Evolutionary conservation across 768 basidiomycete genomes (phyloP).

Genomic region (Candolleomyces aberdarensis): DNA sequence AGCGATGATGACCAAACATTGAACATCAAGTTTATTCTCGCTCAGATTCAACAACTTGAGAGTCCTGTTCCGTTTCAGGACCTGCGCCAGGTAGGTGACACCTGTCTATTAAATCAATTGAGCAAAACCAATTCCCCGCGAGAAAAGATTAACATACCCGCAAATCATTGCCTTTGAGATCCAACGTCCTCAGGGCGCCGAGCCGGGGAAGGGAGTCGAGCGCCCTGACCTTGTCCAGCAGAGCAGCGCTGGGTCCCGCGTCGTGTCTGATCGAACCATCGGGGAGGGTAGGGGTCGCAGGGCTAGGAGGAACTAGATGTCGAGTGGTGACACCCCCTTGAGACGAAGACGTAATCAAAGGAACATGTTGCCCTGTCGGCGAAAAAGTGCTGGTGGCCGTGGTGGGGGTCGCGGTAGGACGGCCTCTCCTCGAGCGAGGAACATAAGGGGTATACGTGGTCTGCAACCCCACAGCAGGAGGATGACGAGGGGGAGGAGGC

Average conservation of each 20-base stretch:
- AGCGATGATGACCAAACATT: constrained; percentile 75
- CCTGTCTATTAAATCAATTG: constrained; percentile 51
- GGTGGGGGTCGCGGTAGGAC: constrained; percentile 27
- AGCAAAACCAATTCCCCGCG: background rate
- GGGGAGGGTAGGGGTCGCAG: constrained; percentile 16
- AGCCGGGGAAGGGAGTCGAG: constrained; percentile 82
- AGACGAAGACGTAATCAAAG: constrained; percentile 66
- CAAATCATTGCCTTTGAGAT: constrained; percentile 90
- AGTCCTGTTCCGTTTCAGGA: constrained; percentile 93
- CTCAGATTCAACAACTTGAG: constrained; percentile 91
- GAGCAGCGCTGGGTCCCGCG: constrained; percentile 63
- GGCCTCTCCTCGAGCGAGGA: constrained; percentile 55
- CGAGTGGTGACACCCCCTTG: constrained; percentile 52
- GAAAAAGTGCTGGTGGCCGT: constrained; percentile 43
- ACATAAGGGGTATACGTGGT: constrained; percentile 86
- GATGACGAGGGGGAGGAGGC: constrained; percentile 38
- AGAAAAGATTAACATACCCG: constrained; percentile 49
- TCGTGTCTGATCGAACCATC: constrained; percentile 29
- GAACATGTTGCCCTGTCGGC: constrained; percentile 43
- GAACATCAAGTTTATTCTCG: constrained; percentile 89
- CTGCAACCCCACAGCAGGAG: constrained; percentile 49
- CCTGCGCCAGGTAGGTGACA: constrained; percentile 89
- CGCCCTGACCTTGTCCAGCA: constrained; percentile 88
- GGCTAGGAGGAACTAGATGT: constrained; percentile 29
- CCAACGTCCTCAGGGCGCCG: constrained; percentile 84